A percentile compares a stretch with the other conserved stretches of the same genome.
Evolutionary conservation across 2,329 filamentous ascomycete genomes (phyloP).

Genomic region (Rhytidhysteron rufulum): DNA sequence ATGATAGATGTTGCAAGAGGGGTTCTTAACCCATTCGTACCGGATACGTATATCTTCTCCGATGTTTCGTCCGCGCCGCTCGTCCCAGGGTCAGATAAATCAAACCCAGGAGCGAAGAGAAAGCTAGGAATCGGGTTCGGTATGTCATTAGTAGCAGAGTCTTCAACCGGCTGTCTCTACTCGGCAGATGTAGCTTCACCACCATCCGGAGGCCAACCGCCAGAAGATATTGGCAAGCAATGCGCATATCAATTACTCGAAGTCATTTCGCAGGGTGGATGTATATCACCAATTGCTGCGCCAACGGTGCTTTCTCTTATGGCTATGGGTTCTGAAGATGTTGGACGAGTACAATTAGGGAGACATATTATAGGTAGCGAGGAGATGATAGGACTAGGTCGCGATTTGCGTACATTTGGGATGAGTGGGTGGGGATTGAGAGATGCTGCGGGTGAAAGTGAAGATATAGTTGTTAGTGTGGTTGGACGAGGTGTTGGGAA

Average conservation of each 20-base stretch:
- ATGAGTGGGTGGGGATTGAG: slow-evolving; percentile 87
- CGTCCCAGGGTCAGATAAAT: slow-evolving; percentile 67
- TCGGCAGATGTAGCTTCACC: slow-evolving; percentile 77
- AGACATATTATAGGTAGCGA: slow-evolving; percentile 78
- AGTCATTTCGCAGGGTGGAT: slow-evolving; percentile 76
- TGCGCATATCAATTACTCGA: slow-evolving; percentile 90
- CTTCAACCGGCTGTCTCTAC: slow-evolving; percentile 80
- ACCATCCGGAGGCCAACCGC: slow-evolving; percentile 73
- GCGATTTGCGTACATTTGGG: slow-evolving; percentile 85
- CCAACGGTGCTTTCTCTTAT: slow-evolving; percentile 79
- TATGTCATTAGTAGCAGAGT: slow-evolving; percentile 85
- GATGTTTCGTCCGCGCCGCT: slow-evolving; percentile 60
- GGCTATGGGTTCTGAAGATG: slow-evolving; percentile 97
- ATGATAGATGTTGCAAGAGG: slow-evolving; percentile 91
- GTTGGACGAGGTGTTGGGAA: slow-evolving; percentile 94
- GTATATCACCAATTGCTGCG: slow-evolving; percentile 68
- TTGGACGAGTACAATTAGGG: slow-evolving; percentile 79
- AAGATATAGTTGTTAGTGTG: slow-evolving; percentile 79
- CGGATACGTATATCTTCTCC: slow-evolving; percentile 85
- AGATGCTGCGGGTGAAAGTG: slow-evolving; percentile 49
- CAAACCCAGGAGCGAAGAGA: slow-evolving; percentile 47
- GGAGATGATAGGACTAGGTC: slow-evolving; percentile 71
- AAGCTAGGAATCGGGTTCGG: slow-evolving; percentile 87
- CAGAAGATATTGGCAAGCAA: slow-evolving; percentile 84
- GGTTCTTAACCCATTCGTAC: slow-evolving; percentile 75